Evolutionary conservation across 2,329 filamentous ascomycete species (phyloP).

Genomic region (Aspergillus sp.): DNA sequence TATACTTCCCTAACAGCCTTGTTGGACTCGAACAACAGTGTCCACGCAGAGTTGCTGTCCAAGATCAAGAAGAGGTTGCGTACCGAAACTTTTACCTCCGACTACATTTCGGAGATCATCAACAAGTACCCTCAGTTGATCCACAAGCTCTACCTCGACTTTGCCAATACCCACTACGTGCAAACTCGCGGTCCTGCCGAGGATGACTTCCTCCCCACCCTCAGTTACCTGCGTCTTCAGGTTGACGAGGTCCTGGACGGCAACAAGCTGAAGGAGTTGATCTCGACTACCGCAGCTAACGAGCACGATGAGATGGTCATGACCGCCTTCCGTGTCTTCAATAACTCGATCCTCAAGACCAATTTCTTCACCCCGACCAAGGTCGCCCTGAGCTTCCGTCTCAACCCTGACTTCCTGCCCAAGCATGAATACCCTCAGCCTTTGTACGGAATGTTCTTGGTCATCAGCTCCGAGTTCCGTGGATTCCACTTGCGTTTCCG

Average conservation of each 20-base stretch:
- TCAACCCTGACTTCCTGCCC: conserved; percentile 77
- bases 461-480: conserved; percentile 93
- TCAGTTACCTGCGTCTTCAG: conserved; percentile 63
- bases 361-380: conserved; percentile 98
- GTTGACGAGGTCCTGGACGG: conserved; percentile 73
- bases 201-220: conserved; percentile 66
- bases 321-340: conserved; percentile 94
- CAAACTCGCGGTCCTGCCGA: conserved; percentile 57
- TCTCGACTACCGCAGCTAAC: conserved; percentile 75
- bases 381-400: conserved; percentile 92
- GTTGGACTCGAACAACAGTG: conserved; percentile 73
- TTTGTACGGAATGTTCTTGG: conserved; percentile 96
- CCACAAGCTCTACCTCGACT: conserved; percentile 81
- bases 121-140: conserved; percentile 82
- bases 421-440: conserved; percentile 88
- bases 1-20: conserved; percentile 82
- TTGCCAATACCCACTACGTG: conserved; percentile 80
- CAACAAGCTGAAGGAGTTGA: conserved; percentile 66
- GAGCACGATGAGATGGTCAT: conserved; percentile 98
- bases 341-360: conserved; percentile 88
- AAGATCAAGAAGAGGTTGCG: conserved; percentile 94
- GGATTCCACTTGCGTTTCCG: conserved; percentile 97
- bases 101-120: conserved; percentile 98
- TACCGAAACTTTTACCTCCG: conserved; percentile 94
- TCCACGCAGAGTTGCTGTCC: conserved; percentile 79